phyloP scores from a whole-genome alignment of 2,329 filamentous ascomycete species.

The Fusarium succisae region DNA sequence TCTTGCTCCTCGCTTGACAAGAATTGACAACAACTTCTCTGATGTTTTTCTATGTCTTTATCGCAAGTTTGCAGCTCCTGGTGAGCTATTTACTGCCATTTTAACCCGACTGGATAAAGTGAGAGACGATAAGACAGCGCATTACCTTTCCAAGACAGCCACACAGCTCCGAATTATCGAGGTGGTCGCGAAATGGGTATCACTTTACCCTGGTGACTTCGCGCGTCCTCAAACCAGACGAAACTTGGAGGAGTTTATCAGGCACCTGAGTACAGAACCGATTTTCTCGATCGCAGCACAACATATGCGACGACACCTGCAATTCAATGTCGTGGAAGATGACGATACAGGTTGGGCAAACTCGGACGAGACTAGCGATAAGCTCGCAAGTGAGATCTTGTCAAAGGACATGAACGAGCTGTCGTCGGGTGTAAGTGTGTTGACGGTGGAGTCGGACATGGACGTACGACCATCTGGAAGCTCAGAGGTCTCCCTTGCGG shows the following conservation, averaged over 20 bases:
- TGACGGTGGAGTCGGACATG: conserved; percentile 59
- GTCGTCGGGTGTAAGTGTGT: conserved; percentile 55
- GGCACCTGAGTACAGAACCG: conserved; percentile 76
- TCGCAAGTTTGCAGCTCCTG: conserved; percentile 88
- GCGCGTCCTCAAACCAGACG: conserved; percentile 78
- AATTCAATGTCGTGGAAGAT: conserved; percentile 78
- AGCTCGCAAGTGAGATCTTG: conserved; percentile 47
- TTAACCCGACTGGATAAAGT: conserved; percentile 78
- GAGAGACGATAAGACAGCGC: conserved; percentile 71
- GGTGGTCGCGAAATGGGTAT: conserved; percentile 88
- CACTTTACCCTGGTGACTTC: conserved; percentile 91
- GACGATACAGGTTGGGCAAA: conserved; percentile 95
- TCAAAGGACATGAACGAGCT: conserved; percentile 53
- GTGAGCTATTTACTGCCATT: conserved; percentile 79
- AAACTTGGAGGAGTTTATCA: conserved; percentile 78
- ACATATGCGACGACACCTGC: conserved; percentile 83
- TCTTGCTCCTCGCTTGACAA: conserved; percentile 81
- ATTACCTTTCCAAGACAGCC: conserved; percentile 79
- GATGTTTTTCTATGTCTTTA: conserved; percentile 93
- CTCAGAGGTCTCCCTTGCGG: conserved; percentile 55
- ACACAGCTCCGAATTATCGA: conserved; percentile 86
- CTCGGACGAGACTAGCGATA: conserved; percentile 67
- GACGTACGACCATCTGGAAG: conserved; percentile 57
- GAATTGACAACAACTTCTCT: conserved; percentile 87
- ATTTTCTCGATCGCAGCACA: conserved; percentile 87